phyloP scores from a whole-genome alignment of 495 filamentous ascomycete species.

The Penicillium waksmanii region DNA sequence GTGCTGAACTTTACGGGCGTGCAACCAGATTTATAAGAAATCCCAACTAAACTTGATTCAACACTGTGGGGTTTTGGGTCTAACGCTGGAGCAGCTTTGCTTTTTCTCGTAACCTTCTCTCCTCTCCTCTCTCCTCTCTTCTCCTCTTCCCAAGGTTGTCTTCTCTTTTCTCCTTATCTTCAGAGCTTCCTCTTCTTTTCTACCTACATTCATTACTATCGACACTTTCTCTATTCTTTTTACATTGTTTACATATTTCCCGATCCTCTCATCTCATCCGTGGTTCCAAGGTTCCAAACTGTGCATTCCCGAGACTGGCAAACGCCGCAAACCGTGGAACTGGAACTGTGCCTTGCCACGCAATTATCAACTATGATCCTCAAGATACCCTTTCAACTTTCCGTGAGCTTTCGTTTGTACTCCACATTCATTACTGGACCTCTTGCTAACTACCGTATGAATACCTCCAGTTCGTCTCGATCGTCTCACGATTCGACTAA shows the following conservation, averaged over 20 bases:
- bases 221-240: slow-evolving; percentile 1
- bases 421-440: not conserved
- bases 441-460: slow-evolving; percentile 25
- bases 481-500: slow-evolving; percentile 25
- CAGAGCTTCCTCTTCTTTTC: slow-evolving; percentile 8
- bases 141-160: slow-evolving; percentile 2
- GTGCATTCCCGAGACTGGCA: slow-evolving; percentile 18
- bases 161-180: slow-evolving; percentile 2
- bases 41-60: too few relatives aligned
- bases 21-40: not conserved
- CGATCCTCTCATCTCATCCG: slow-evolving; percentile 1
- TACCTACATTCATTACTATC: slow-evolving; percentile 15
- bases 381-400: slow-evolving; percentile 7
- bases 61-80: not conserved
- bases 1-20: slow-evolving; percentile 3
- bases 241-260: slow-evolving; percentile 5
- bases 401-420: slow-evolving; percentile 25
- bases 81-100: too few relatives aligned
- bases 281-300: not conserved
- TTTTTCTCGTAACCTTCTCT: not conserved
- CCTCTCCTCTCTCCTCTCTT: not conserved
- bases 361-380: slow-evolving; percentile 24
- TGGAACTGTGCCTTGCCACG: slow-evolving; percentile 4
- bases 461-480: slow-evolving; percentile 13
- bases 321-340: slow-evolving; percentile 19